phyloP scores from a whole-genome alignment of 108 stramenopile genomes.

The Fragilaria radians region DNA sequence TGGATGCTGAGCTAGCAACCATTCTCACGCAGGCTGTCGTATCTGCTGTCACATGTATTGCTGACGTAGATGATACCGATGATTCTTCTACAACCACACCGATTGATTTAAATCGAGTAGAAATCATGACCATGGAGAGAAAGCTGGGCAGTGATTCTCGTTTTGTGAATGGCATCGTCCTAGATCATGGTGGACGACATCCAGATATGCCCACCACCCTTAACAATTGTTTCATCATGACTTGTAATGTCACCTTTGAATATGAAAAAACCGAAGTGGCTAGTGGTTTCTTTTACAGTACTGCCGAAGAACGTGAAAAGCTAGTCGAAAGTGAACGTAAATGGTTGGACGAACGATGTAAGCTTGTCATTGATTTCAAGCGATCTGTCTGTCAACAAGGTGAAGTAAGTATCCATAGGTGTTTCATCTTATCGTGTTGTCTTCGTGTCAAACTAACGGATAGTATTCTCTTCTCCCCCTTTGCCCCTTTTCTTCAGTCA shows the following conservation, averaged over 20 bases:
- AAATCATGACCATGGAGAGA: slow-evolving; percentile 96
- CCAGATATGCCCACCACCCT: slow-evolving; percentile 97
- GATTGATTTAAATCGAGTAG: slow-evolving; percentile 96
- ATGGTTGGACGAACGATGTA: slow-evolving; percentile 97
- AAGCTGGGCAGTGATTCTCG: slow-evolving; percentile 65
- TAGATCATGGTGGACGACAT: slow-evolving; percentile 98
- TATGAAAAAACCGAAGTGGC: slow-evolving; percentile 99
- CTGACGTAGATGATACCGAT: slow-evolving; percentile 16
- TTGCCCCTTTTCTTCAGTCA: too few species aligned
- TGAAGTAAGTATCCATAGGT: slow-evolving; percentile 58
- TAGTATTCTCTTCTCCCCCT: not conserved
- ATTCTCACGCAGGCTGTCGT: slow-evolving; percentile 61
- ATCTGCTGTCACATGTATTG: slow-evolving; percentile 86
- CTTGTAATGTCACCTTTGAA: slow-evolving; percentile 97
- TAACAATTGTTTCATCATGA: slow-evolving; percentile 94
- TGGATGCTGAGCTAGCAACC: slow-evolving; percentile 80
- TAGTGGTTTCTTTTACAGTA: slow-evolving; percentile 91
- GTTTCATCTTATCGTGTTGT: not conserved
- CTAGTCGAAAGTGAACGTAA: slow-evolving; percentile 95
- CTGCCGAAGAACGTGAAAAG: slow-evolving; percentile 96
- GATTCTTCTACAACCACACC: too few species aligned
- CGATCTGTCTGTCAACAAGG: slow-evolving; percentile 84
- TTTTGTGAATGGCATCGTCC: slow-evolving; percentile 95
- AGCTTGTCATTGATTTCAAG: slow-evolving; percentile 94
- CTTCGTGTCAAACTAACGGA: not conserved